These are phyloP conservation scores for Perilla frutescens DNA, from an alignment of 257 asterid genomes.

Conservation along the genomic window DNA sequence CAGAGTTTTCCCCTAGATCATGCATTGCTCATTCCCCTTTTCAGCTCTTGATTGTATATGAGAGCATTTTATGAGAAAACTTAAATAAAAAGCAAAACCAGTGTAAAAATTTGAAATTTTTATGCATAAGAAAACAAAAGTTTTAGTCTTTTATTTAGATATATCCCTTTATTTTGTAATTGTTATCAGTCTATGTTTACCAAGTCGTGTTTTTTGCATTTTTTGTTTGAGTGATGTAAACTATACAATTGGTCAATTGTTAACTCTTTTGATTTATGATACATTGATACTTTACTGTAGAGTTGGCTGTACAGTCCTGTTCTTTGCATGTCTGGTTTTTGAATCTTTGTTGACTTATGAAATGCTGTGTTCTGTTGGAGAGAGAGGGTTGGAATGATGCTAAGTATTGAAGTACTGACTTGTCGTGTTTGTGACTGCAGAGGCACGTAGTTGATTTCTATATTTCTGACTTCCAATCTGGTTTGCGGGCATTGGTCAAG, in stretches of 20 bases:
- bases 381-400: conserved; percentile 4
- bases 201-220: background rate
- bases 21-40: conserved; percentile 2
- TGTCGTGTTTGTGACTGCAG: conserved; percentile 42
- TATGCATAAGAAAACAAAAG: conserved; percentile 17
- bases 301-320: background rate
- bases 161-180: background rate
- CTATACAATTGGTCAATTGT: background rate
- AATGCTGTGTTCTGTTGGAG: background rate
- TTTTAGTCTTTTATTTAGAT: conserved; percentile 7
- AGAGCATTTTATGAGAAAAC: background rate
- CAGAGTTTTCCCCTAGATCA: background rate
- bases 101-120: background rate
- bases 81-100: background rate
- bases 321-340: background rate
- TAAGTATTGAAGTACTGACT: conserved; percentile 1
- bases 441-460: conserved; percentile 71
- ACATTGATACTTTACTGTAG: background rate
- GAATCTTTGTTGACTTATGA: background rate
- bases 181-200: background rate
- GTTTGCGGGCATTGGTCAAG: conserved; percentile 70
- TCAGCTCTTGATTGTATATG: conserved; percentile 1
- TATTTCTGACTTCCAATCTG: conserved; percentile 72
- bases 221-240: background rate
- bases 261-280: background rate